phyloP scores from a whole-genome alignment of 441 rosid genomes.

The Pelargonium cotyledonis region DNA sequence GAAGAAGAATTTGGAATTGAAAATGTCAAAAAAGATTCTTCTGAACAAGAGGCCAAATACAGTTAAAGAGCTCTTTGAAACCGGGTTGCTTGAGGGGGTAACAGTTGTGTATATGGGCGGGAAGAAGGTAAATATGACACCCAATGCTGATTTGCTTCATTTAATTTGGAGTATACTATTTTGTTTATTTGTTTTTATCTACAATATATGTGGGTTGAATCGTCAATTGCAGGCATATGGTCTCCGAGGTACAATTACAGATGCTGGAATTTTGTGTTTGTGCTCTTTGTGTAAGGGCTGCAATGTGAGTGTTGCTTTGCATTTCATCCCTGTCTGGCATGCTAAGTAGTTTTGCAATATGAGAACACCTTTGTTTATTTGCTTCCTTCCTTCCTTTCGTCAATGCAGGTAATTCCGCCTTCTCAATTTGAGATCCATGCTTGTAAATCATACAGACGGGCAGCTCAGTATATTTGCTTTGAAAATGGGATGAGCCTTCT shows the following conservation, averaged over 20 bases:
- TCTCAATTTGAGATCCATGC: constrained; percentile 99
- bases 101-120: constrained; percentile 91
- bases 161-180: background rate
- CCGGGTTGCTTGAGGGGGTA: constrained; percentile 89
- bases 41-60: constrained; percentile 62
- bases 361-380: constrained; percentile 21
- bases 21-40: constrained; percentile 49
- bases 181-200: background rate
- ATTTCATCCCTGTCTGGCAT: constrained; percentile 19
- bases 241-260: constrained; percentile 78
- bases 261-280: constrained; percentile 87
- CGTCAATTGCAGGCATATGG: constrained; percentile 67
- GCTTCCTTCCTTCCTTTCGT: constrained; percentile 15
- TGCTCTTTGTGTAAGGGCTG: constrained; percentile 78
- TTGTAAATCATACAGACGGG: constrained; percentile 81
- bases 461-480: constrained; percentile 88
- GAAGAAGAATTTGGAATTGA: constrained; percentile 46
- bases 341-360: constrained; percentile 16
- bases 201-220: constrained; percentile 14
- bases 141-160: constrained; percentile 1
- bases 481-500: constrained; percentile 98
- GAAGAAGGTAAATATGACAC: constrained; percentile 48
- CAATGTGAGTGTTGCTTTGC: constrained; percentile 47
- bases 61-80: constrained; percentile 90
- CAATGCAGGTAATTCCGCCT: constrained; percentile 76